Conservation (phyloP, 2,329 filamentous ascomycete species). For the Trichoderma endophyticum region DNA sequence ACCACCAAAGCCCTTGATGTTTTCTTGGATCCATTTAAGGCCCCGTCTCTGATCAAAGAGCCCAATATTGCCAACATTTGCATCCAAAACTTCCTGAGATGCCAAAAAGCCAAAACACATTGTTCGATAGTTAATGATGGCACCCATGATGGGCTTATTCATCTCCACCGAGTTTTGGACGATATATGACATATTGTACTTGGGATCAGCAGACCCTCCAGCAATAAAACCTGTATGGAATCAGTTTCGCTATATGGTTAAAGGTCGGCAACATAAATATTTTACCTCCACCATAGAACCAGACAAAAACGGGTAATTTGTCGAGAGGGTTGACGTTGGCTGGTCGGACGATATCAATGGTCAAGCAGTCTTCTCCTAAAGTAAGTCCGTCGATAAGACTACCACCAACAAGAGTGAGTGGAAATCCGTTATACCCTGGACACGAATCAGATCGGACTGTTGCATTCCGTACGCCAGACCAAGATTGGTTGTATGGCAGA, state of each 20-base stretch:
- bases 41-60: neutral
- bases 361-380: neutral
- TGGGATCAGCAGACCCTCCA: neutral
- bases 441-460: constrained; percentile 4
- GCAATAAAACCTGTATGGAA: neutral
- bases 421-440: neutral
- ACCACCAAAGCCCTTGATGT: neutral
- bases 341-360: constrained; percentile 1
- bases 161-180: neutral
- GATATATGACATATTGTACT: constrained; percentile 2
- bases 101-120: constrained; percentile 2
- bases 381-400: neutral
- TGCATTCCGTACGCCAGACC: neutral
- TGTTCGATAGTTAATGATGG: neutral
- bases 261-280: neutral
- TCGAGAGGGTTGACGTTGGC: neutral
- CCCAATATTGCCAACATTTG: neutral
- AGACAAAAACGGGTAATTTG: neutral
- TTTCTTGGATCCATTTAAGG: constrained; percentile 2
- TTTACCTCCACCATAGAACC: constrained; percentile 6
- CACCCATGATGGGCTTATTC: neutral
- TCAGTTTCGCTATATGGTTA: neutral
- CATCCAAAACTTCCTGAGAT: neutral
- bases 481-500: constrained; percentile 3
- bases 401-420: neutral